Evolutionary conservation across 1,139 yeast genomes (phyloP), one percentile per base, ranked within the genome.

Genomic region (Pichia sp.): DNA sequence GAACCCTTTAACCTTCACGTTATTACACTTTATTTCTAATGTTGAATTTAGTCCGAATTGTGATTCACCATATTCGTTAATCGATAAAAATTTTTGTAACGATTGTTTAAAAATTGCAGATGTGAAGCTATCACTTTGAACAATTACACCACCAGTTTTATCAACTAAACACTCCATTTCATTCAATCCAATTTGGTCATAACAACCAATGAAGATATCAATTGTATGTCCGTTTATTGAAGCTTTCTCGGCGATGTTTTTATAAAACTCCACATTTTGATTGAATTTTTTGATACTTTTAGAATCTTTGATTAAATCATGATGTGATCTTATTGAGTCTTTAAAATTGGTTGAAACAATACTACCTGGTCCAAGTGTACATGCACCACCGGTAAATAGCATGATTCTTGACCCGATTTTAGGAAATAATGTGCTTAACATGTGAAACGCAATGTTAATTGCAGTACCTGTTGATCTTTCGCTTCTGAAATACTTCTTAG

Each of bases 31-130:
- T 25, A 80, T 70, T 58, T 81, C 86, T 42, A 81, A 64, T 2
- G 83, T 75, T 1, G 79, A 78, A 62, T 80, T 80, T 53, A 77
- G 66, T 1, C 79, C 86, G 70, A 76, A 69, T 42, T 73, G 73
- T 32, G 76, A 61, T 46, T 59, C 67, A 2, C 63, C 68, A 5
- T 53, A 40, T 18, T 62, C 62, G 23, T 69, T 68, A 46, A 69
- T 69, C 24, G 62, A 65, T 55, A 80, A 73, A 54, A 79, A 76
- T 56, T 76, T 75, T 48, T 75, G 68, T 49, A 80, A 73, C 52
- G 85, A 79, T 62, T 80, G 85, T 55, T 76, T 78, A 67, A 80
- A 81, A 53, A 81, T 80, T 1, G 86, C 76, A 0, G 85, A 80
- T 43, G 75, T 72, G 57, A 80, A 81, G 4, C 82, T 77, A 63